These are phyloP conservation scores for Cyberlindnera mississippiensis DNA, from an alignment of 805 yeast species.

Conservation along the genomic window DNA sequence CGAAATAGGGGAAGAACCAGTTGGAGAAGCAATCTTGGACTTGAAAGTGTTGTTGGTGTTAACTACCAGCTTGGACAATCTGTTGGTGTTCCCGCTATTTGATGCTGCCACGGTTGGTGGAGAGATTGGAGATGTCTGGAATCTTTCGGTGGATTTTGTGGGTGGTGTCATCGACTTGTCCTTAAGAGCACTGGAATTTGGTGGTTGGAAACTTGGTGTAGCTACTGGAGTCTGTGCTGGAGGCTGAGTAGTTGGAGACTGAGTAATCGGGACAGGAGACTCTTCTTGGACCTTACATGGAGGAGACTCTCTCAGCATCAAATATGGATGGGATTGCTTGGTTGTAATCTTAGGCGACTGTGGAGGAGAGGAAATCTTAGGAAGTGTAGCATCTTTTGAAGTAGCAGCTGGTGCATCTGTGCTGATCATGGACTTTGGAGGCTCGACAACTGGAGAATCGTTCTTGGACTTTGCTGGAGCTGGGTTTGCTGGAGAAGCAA, in stretches of 20 bases:
- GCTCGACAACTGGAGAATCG: not conserved
- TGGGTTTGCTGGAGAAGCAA: constrained; percentile 2
- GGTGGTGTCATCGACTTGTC: constrained; percentile 15
- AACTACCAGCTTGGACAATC: constrained; percentile 11
- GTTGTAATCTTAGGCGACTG: not conserved
- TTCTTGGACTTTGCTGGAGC: not conserved
- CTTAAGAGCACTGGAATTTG: not conserved
- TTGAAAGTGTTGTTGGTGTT: constrained; percentile 5
- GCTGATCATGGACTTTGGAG: not conserved
- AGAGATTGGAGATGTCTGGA: constrained; percentile 11
- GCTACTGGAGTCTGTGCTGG: not conserved
- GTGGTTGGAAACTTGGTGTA: not conserved
- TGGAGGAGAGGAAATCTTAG: constrained; percentile 4
- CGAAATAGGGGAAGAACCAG: constrained; percentile 23
- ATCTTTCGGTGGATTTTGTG: constrained; percentile 10
- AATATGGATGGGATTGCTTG: constrained; percentile 18
- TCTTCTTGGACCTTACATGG: constrained; percentile 3
- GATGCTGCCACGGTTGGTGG: constrained; percentile 5
- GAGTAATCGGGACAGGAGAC: not conserved
- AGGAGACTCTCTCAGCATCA: constrained; percentile 12
- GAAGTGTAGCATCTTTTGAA: constrained; percentile 1
- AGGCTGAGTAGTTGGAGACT: not conserved
- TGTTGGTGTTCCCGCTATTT: constrained; percentile 3
- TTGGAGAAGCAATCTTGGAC: constrained; percentile 12
- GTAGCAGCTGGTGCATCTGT: constrained; percentile 7